phyloP scores from a whole-genome alignment of 2,329 filamentous ascomycete species.

The Arthrobotrys iridis region DNA sequence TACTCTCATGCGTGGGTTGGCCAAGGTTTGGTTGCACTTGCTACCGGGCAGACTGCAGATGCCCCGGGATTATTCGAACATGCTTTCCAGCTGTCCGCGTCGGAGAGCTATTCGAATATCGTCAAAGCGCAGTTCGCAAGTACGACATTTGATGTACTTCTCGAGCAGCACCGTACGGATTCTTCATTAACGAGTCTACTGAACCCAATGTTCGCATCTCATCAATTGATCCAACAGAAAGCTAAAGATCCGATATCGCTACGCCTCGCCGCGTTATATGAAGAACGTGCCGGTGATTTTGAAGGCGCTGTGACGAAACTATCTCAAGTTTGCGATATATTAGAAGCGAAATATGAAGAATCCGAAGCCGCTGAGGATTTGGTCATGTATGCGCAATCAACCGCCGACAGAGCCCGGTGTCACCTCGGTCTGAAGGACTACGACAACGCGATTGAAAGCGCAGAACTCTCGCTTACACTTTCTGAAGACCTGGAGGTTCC shows the following conservation, averaged over 20 bases:
- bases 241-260: slow-evolving; percentile 76
- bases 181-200: slow-evolving; percentile 73
- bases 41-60: slow-evolving; percentile 77
- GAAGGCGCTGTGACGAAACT: slow-evolving; percentile 72
- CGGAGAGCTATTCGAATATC: slow-evolving; percentile 70
- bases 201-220: slow-evolving; percentile 86
- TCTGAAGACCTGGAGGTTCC: slow-evolving; percentile 76
- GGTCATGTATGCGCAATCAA: slow-evolving; percentile 80
- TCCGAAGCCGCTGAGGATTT: slow-evolving; percentile 80
- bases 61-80: slow-evolving; percentile 89
- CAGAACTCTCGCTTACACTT: slow-evolving; percentile 81
- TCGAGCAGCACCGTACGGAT: slow-evolving; percentile 66
- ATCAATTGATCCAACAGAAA: slow-evolving; percentile 77
- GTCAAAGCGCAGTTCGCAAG: slow-evolving; percentile 81
- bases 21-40: slow-evolving; percentile 83
- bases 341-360: slow-evolving; percentile 85
- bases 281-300: slow-evolving; percentile 80
- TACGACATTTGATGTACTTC: slow-evolving; percentile 82
- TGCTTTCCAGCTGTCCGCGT: slow-evolving; percentile 87
- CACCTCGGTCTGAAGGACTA: slow-evolving; percentile 76
- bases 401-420: slow-evolving; percentile 85
- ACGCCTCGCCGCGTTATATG: slow-evolving; percentile 81
- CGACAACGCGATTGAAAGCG: slow-evolving; percentile 77
- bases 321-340: slow-evolving; percentile 71
- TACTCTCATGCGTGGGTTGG: slow-evolving; percentile 94